Percentiles rank a stretch among this genome's conserved stretches.
Conservation (phyloP, 1,284 basidiomycete species). For the Sporisorium iseilematis-ciliati region DNA sequence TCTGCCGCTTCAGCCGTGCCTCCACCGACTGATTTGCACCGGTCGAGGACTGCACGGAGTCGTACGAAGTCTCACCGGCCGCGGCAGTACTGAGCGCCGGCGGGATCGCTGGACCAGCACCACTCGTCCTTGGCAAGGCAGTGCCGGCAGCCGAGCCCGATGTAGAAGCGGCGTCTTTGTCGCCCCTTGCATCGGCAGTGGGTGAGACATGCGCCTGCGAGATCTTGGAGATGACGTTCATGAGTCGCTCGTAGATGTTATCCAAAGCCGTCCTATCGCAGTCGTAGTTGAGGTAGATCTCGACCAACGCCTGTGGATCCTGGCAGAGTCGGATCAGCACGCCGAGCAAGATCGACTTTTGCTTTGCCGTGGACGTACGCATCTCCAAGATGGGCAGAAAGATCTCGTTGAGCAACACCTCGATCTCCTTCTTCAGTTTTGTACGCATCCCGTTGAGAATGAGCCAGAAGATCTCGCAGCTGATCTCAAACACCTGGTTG, state of each 20-base stretch:
- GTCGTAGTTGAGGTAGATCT: constrained; percentile 70
- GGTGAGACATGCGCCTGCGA: constrained; percentile 57
- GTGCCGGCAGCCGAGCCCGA: constrained; percentile 6
- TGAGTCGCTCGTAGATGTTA: constrained; percentile 69
- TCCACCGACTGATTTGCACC: constrained; percentile 58
- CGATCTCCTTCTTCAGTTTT: constrained; percentile 99
- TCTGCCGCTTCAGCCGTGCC: constrained; percentile 66
- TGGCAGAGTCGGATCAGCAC: constrained; percentile 66
- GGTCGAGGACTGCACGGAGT: constrained; percentile 23
- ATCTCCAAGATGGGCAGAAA: constrained; percentile 99
- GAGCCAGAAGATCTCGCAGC: constrained; percentile 98
- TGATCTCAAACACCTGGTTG: constrained; percentile 95
- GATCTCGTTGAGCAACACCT: constrained; percentile 96
- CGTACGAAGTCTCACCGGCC: constrained; percentile 29
- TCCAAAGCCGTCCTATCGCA: constrained; percentile 68
- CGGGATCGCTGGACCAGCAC: constrained; percentile 46
- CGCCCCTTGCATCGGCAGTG: constrained; percentile 33
- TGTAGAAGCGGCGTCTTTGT: constrained; percentile 35
- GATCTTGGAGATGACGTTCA: constrained; percentile 66
- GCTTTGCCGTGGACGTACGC: constrained; percentile 93
- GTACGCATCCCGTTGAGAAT: constrained; percentile 92
- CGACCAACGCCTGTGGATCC: constrained; percentile 68
- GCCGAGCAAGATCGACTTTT: constrained; percentile 66
- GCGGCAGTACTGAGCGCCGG: constrained; percentile 52
- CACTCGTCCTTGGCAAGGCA: constrained; percentile 25